Base-by-base conservation (phyloP, 1,139 yeast genomes). In the Yamadazyma triangularis region DNA sequence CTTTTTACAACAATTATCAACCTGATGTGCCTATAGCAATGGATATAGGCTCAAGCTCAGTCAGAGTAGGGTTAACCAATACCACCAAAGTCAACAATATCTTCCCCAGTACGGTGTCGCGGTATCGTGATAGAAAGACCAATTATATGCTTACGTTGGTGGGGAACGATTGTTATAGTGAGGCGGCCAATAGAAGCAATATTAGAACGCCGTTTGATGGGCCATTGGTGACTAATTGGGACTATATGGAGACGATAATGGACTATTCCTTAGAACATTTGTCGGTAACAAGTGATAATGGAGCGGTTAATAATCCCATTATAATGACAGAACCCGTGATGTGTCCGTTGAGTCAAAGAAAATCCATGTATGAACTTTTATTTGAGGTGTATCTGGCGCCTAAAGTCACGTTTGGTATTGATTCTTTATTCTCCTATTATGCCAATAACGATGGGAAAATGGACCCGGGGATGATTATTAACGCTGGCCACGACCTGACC, bases 161-260 rank as follows among this genome's bases (percentile, higher is more conserved):
- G 4, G 99, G 99, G 1, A 76, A 83, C 45, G 97, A 89, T 53
- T 77, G 80, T 8, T 77, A 70, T 48, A 53, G 85, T 19, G 97
- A 89, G 47, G 71, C 79, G 5, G 61, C 81, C 6, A 71, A 84
- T 27, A 73, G 80, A 40, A 70, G 85, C 16, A 79, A 82, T 29
- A 73, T 86, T 28, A 79, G 77, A 47, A 67, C 85, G 3, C 96
- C 96, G 0, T 91, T 74, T 51, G 98, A 93, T 55, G 96, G 95
- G 0, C 74, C 87, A 3, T 60, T 87, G 44, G 65, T 91, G 23
- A 79, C 94, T 18, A 91, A 89, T 53, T 93, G 98, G 97, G 98
- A 93, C 37, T 76, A 81, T 35, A 73, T 83, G 7, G 98, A 93
- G 52, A 73, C 70, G 34, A 73, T 91, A 33, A 55, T 93, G 34